Evolutionary conservation across 495 filamentous ascomycete genomes (phyloP), one percentile per base, ranked within the genome.

Genomic region (Terfezia boudieri): DNA sequence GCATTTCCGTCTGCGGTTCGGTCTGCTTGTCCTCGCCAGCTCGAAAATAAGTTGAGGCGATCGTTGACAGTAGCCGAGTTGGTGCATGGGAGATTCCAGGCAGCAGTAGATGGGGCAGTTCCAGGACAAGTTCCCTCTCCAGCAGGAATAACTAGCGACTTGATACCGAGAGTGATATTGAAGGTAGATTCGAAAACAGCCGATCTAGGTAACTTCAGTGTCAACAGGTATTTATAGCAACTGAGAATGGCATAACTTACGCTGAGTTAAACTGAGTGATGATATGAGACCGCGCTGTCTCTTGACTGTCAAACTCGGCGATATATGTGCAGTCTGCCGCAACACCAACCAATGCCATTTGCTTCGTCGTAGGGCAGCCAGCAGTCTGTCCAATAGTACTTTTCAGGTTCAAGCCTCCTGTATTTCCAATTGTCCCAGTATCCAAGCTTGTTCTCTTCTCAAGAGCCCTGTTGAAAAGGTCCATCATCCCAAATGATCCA

Each of bases 311-410:
- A 63, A 96, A 93, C 16, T 72, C 70, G 1, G 69, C 69, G 53
- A 79, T 84, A 63, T 94, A 95, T 8, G 76, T 79, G 71, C 90
- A 98, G 66, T 98, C 90, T 0, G 86, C 90, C 7, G 87, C 87
- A 17, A 98, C 80, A 11, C 90, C 90, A 22, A 98, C 79, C 56
- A 96, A 68, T 8, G 92, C 90, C 36, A 98, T 85, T 67, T 83
- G 86, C 55, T 85, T 78, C 6, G 85, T 89, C 8, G 73, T 79
- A 48, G 92, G 92, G 63, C 90, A 98, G 50, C 90, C 90, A 10
- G 67, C 64, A 0, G 81, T 83, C 49, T 75, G 77, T 32, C 89
- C 90, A 61, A 98, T 94, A n/a, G 76, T 85, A 26, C 68, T 74
- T 36, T 72, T 74, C 56, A 95, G 69, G 60, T 95, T 94, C 53